These are phyloP conservation scores for Chionographis japonica DNA, from an alignment of 106 monocot genomes.

Conservation along the genomic window DNA sequence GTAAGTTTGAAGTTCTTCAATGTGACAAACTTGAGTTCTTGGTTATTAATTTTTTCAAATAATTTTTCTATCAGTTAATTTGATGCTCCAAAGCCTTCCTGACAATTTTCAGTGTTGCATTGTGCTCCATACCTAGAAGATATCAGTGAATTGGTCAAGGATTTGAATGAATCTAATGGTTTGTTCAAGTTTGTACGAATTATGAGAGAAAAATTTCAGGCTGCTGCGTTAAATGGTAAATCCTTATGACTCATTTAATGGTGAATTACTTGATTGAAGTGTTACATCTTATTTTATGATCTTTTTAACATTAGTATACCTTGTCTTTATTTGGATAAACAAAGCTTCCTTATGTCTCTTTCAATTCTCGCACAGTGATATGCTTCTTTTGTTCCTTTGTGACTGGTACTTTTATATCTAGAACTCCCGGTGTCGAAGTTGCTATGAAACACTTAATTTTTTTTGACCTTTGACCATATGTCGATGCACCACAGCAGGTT, in stretches of 20 bases:
- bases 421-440: too few species aligned
- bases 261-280: neutral
- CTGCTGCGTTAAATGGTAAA: conserved; percentile 48
- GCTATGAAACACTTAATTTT: too few species aligned
- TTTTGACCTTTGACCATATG: too few species aligned
- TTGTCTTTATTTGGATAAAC: neutral
- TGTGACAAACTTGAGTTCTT: neutral
- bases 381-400: too few species aligned
- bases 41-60: neutral
- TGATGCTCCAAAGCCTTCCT: neutral
- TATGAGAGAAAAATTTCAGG: conserved; percentile 71
- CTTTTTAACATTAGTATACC: neutral
- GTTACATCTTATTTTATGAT: neutral
- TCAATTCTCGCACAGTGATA: too few species aligned
- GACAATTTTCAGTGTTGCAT: conserved; percentile 40
- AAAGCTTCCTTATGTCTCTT: too few species aligned
- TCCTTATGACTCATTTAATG: neutral
- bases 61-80: neutral
- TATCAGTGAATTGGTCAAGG: conserved; percentile 38
- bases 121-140: conserved; percentile 51
- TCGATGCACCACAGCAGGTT: too few species aligned
- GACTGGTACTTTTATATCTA: too few species aligned
- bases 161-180: conserved; percentile 64
- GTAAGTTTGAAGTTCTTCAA: conserved; percentile 34
- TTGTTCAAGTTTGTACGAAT: conserved; percentile 73